Evolutionary conservation across 441 rosid species (phyloP).

Genomic region (Erodium texanum): DNA sequence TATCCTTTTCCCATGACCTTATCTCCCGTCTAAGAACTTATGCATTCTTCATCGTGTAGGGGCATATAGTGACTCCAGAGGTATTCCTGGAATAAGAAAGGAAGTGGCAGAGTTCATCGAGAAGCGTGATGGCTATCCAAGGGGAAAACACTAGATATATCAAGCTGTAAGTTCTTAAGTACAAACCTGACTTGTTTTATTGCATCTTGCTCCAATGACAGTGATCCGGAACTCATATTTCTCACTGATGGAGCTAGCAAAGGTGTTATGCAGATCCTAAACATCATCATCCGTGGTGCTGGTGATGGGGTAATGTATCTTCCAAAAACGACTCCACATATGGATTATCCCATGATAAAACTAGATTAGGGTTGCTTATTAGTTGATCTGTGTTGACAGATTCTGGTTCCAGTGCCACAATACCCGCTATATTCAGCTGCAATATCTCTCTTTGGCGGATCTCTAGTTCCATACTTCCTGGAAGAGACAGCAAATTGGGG

Average conservation of each 20-base stretch:
- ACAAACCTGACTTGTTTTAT: slow-evolving; percentile 11
- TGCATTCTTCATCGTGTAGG: slow-evolving; percentile 32
- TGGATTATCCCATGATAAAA: background rate
- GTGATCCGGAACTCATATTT: slow-evolving; percentile 89
- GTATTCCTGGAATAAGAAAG: slow-evolving; percentile 76
- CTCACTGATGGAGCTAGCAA: slow-evolving; percentile 99
- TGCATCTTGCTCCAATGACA: slow-evolving; percentile 29
- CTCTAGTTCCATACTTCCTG: slow-evolving; percentile 86
- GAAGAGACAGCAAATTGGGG: slow-evolving; percentile 98
- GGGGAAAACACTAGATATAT: slow-evolving; percentile 37
- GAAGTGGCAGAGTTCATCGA: slow-evolving; percentile 89
- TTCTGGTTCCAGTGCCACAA: slow-evolving; percentile 96
- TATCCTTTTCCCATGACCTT: background rate
- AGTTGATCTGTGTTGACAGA: slow-evolving; percentile 29
- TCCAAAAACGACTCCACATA: slow-evolving; percentile 9
- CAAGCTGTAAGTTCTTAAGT: background rate
- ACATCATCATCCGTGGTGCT: slow-evolving; percentile 64
- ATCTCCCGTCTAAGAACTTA: background rate
- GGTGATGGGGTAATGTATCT: slow-evolving; percentile 68
- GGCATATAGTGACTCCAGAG: slow-evolving; percentile 96
- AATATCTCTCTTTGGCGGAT: slow-evolving; percentile 76
- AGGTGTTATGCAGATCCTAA: slow-evolving; percentile 94
- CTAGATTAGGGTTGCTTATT: background rate
- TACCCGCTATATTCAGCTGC: slow-evolving; percentile 97
- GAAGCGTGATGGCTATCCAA: slow-evolving; percentile 92